phyloP scores from a whole-genome alignment of 163 green algal genomes.

The Picocystis sp. region DNA sequence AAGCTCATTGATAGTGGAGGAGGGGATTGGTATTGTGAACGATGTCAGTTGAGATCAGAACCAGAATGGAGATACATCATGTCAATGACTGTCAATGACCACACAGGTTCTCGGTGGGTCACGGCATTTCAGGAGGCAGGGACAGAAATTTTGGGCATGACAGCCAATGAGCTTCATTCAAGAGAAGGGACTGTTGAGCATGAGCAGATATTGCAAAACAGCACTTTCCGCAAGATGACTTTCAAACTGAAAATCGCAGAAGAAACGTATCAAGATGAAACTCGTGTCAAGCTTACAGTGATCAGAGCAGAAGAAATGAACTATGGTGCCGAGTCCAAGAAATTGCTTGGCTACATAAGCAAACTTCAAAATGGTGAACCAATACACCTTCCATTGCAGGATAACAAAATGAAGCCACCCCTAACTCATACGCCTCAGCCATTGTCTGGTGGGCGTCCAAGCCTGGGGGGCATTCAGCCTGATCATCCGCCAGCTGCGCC shows the following conservation, averaged over 20 bases:
- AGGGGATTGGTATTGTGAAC: slow-evolving; percentile 29
- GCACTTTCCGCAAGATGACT: slow-evolving; percentile 1
- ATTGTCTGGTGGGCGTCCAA: no score
- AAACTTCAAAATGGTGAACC: no score
- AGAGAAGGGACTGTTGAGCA: neutral
- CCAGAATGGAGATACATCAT: slow-evolving; percentile 63
- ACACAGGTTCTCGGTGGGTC: slow-evolving; percentile 54
- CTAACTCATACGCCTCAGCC: no score
- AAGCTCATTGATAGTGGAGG: slow-evolving; percentile 52
- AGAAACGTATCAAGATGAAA: slow-evolving; percentile 76
- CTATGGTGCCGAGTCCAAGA: slow-evolving; percentile 26
- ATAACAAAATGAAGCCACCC: no score
- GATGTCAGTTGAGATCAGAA: slow-evolving; percentile 6
- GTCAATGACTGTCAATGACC: slow-evolving; percentile 38
- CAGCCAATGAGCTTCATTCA: slow-evolving; percentile 19
- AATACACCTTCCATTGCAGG: no score
- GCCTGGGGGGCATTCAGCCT: no score
- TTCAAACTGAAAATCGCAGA: slow-evolving; percentile 62
- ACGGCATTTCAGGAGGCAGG: slow-evolving; percentile 65
- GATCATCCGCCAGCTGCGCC: no score
- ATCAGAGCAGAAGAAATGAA: slow-evolving; percentile 27
- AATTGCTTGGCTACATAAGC: neutral
- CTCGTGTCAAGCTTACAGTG: slow-evolving; percentile 44
- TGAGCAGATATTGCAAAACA: slow-evolving; percentile 13
- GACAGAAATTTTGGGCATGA: slow-evolving; percentile 37